phyloP scores from a whole-genome alignment of 371 early-diverging fungal genomes.

The Mucor indicus region DNA sequence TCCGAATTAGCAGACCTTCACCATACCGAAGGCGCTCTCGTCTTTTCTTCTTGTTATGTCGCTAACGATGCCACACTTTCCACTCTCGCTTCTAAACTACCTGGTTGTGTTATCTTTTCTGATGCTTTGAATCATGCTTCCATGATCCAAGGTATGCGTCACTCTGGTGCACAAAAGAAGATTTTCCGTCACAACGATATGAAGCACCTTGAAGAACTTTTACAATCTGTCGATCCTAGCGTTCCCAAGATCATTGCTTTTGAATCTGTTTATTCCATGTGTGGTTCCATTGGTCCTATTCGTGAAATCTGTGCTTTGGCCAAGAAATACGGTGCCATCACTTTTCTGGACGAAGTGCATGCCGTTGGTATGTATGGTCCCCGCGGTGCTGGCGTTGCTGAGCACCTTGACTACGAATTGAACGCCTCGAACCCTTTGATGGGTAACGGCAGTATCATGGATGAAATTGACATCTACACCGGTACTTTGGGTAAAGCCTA shows the following conservation, averaged over 20 bases:
- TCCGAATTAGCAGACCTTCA: slow-evolving; percentile 90
- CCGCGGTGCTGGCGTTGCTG: slow-evolving; percentile 96
- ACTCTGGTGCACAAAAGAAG: slow-evolving; percentile 86
- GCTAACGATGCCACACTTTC: slow-evolving; percentile 97
- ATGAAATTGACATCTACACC: slow-evolving; percentile 94
- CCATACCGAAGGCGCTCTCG: slow-evolving; percentile 89
- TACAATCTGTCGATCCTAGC: slow-evolving; percentile 75
- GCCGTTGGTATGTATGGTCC: slow-evolving; percentile 99
- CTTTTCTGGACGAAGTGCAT: slow-evolving; percentile 98
- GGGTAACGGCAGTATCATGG: slow-evolving; percentile 70
- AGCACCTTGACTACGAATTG: slow-evolving; percentile 83
- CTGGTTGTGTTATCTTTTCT: slow-evolving; percentile 92
- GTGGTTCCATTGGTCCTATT: slow-evolving; percentile 94
- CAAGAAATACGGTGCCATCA: slow-evolving; percentile 96
- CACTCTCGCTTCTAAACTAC: slow-evolving; percentile 90
- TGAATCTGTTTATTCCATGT: slow-evolving; percentile 99
- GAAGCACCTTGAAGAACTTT: slow-evolving; percentile 82
- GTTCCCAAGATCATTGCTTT: slow-evolving; percentile 97
- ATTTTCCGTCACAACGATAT: slow-evolving; percentile 97
- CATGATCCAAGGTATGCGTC: slow-evolving; percentile 98
- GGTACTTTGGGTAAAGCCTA: slow-evolving; percentile 99
- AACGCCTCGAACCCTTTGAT: slow-evolving; percentile 55
- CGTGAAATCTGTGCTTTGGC: slow-evolving; percentile 90
- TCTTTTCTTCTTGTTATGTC: slow-evolving; percentile 98
- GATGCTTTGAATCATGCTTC: slow-evolving; percentile 97